Evolutionary conservation across 306 rosid species (phyloP), one percentile per base, ranked within the genome.

Genomic region (Parietaria judaica): DNA sequence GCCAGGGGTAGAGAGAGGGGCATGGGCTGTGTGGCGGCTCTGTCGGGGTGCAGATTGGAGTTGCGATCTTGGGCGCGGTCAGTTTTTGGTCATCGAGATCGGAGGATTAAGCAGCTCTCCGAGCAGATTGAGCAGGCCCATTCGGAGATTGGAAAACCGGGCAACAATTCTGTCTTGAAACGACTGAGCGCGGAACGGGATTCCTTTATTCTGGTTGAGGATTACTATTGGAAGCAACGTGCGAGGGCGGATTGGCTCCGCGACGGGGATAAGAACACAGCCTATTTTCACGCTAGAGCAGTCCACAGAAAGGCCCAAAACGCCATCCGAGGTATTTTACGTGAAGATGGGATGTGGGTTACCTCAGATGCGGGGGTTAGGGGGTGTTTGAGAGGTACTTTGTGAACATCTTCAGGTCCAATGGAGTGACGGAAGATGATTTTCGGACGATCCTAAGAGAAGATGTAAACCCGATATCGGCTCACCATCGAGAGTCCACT

Each of bases 221-320:
- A 55, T 4, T 55, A 55, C 13, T 55, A 55, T 55, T 55, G 59
- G 59, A 55, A 55, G 38, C 59, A 55, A 31, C 6, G 59, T 6
- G 38, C 38, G 2, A n/a, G 23, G 5, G 38, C 59, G 36, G 59
- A 55, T 23, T 23, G 31, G 31, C 31, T 23, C 31, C 31, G 31
- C 2, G 31, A 23, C 31, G 31, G 31, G 31, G 59, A 55, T 55
- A 8, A 9, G 10, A 55, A 55, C 38, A 6, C 39, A 10, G 9
- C 14, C 11, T 17, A 14, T 31, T 55, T 55, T 7, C 38, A 55
- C 9, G 36, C 59, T 1, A 6, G 23, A 37, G 59, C 59, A 1
- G 16, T 37, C 7, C 11, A 11, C 6, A 2, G 59, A 34, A 52
- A 14, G 17, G n/a, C n/a, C 7, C 13, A 52, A 14, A 52, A 52